A percentile compares a stretch with the other conserved stretches of the same genome.
These are phyloP conservation scores for Xanthoconium separans DNA, from an alignment of 1,284 basidiomycete species.

Conservation along the genomic window DNA sequence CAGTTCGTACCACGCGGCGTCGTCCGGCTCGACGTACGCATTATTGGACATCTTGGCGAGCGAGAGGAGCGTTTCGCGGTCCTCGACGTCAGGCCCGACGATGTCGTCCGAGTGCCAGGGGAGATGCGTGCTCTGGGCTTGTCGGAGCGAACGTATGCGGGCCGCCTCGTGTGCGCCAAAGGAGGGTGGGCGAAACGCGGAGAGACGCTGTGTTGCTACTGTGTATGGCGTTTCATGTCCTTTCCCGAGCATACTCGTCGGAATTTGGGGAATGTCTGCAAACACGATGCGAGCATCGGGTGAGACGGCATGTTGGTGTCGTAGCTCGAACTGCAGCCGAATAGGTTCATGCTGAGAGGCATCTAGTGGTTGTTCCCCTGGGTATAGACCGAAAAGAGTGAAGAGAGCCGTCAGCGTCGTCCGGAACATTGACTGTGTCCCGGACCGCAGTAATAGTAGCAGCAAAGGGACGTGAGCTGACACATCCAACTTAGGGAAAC, in stretches of 20 bases:
- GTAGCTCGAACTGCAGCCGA: slow-evolving; percentile 55
- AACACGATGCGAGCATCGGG: slow-evolving; percentile 57
- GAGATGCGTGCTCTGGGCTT: slow-evolving; percentile 46
- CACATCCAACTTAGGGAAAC: slow-evolving; percentile 14
- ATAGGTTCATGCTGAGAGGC: slow-evolving; percentile 1
- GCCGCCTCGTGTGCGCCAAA: slow-evolving; percentile 50
- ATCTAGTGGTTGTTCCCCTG: slow-evolving; percentile 5
- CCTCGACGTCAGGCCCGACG: slow-evolving; percentile 69
- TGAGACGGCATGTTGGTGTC: slow-evolving; percentile 66
- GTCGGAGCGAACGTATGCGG: slow-evolving; percentile 48
- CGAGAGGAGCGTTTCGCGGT: slow-evolving; percentile 73
- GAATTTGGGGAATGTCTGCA: slow-evolving; percentile 44
- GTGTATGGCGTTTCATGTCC: slow-evolving; percentile 34
- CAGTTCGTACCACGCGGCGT: slow-evolving; percentile 78
- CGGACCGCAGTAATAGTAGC: not conserved
- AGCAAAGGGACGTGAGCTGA: slow-evolving; percentile 18
- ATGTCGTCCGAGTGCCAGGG: slow-evolving; percentile 66
- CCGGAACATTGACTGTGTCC: slow-evolving; percentile 42
- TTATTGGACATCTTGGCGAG: slow-evolving; percentile 96
- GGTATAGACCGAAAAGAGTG: slow-evolving; percentile 33
- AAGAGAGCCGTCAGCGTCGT: slow-evolving; percentile 44
- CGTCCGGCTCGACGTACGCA: slow-evolving; percentile 72
- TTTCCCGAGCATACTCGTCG: slow-evolving; percentile 1
- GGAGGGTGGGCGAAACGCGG: slow-evolving; percentile 51
- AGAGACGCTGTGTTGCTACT: slow-evolving; percentile 40